Base-by-base conservation (phyloP, 305 asterid species). In the Fraxinus sp. region DNA sequence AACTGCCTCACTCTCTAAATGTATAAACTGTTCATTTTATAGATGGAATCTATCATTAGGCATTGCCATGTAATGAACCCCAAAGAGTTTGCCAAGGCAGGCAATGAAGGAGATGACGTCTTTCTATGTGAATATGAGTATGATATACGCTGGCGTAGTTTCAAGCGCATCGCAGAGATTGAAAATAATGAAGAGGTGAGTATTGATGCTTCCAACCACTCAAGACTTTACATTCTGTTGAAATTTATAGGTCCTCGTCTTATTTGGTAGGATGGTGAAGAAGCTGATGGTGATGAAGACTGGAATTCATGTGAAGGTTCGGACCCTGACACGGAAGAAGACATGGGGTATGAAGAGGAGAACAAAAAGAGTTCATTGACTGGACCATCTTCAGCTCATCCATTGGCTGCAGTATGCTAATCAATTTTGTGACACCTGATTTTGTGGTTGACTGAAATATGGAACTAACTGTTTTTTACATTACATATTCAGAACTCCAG, bases 61-160 rank as follows among this genome's bases (percentile, higher is more conserved):
- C 99, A 93, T 85, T 95, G 98, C 84, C 87, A 2, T 85, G 97
- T 93, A 43, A 90, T 93, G 95, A 86, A 80, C 83, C 99, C 98
- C 2, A 89, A 88, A 75, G 97, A 92, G 39, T 93, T 86, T 85
- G 84, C 92, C 81, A 91, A 87, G 82, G 97, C 97, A 52, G 73
- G 83, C 87, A 89, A 91, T 86, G 99, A 85, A 1, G 98, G 99
- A 74, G 99, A 96, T 87, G 99, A 95, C 83, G 95, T 96, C 83
- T 95, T 95, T 85, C 83, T 95, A 18, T 96, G 98, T 86, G 99
- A 96, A 86, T 96, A 96, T 74, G 98, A 96, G 84, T 95, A 96
- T 78, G 98, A 95, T 68, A 81, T 92, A 68, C 89, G 77, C n/a
- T 96, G 96, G 97, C 95, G 89, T 71, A 95, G 91, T 85, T 96